Evolutionary conservation across 805 yeast species (phyloP).

Genomic region (Lipomyces orientalis): DNA sequence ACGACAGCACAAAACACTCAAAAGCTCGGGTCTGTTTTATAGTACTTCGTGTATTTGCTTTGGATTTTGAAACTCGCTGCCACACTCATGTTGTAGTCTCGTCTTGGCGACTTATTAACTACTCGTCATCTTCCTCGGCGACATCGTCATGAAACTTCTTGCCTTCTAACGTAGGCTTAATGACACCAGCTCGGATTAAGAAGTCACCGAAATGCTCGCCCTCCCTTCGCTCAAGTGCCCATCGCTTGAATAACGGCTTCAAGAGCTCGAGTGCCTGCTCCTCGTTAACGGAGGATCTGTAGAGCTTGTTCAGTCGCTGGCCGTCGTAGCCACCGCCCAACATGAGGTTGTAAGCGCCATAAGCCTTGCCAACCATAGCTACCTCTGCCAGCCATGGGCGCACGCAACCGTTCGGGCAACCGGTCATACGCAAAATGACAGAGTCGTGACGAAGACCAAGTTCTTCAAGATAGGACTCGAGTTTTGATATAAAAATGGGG

Average conservation of each 20-base stretch:
- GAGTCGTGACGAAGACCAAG: slow-evolving; percentile 93
- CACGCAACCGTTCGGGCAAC: slow-evolving; percentile 98
- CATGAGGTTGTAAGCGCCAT: slow-evolving; percentile 89
- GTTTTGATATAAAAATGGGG: slow-evolving; percentile 78
- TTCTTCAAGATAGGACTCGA: slow-evolving; percentile 88
- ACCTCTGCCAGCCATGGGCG: slow-evolving; percentile 98
- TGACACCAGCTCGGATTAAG: slow-evolving; percentile 80
- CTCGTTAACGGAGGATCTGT: slow-evolving; percentile 85
- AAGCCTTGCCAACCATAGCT: slow-evolving; percentile 94
- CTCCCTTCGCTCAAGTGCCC: slow-evolving; percentile 89
- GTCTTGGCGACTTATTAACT: too few species aligned
- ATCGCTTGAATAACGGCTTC: slow-evolving; percentile 87
- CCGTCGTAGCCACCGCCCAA: slow-evolving; percentile 97
- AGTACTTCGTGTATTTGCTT: too few species aligned
- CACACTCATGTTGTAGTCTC: too few species aligned
- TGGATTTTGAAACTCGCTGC: too few species aligned
- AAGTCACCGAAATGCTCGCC: slow-evolving; percentile 97
- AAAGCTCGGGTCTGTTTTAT: too few species aligned
- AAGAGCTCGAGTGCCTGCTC: slow-evolving; percentile 79
- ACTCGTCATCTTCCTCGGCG: slow-evolving; percentile 60
- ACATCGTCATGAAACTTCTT: slow-evolving; percentile 93
- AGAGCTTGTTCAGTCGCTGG: slow-evolving; percentile 87
- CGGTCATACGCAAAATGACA: slow-evolving; percentile 97
- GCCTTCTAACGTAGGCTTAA: slow-evolving; percentile 88
- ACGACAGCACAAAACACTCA: too few species aligned